Evolutionary conservation across 805 yeast genomes (phyloP), one percentile per base, ranked within the genome.

Genomic region (Candida tallmaniae): DNA sequence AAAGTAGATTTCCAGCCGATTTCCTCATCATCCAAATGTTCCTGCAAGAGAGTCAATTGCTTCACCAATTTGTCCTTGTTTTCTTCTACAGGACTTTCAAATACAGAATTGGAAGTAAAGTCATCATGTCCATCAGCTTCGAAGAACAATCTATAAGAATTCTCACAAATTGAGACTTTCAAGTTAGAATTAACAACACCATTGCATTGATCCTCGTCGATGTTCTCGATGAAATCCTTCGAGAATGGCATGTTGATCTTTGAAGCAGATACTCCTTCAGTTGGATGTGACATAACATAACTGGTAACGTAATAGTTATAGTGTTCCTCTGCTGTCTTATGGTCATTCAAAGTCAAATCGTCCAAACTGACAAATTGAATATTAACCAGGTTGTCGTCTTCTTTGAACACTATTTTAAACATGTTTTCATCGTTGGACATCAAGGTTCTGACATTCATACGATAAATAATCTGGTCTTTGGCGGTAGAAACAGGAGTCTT

Each of bases 291-390:
- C 84, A 93, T 83, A 27, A 89, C 76, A 57, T 83, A 93, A 27
- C 95, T 84, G 0, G 97, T 90, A 32, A 93, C 73, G 54, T 93
- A 93, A 63, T 93, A 90, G 54, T 87, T 89, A 83, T 96, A 93
- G 50, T 76, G 76, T 44, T 86, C 94, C 47, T 84, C 90, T 3
- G 78, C 76, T 15, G 79, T 73, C 44, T 84, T 85, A 39, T 80
- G 80, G 35, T 67, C 70, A 45, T 61, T 65, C 51, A 89, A 71
- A 0, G 97, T 89, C 48, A 89, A 65, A 53, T 90, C 97, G 51
- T 87, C 96, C 28, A 86, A 67, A 7, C 90, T 89, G 36, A 93
- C 79, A 58, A 83, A 87, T 50, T 87, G 90, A 43, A 94, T 79
- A 35, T 74, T 73, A 11, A 83, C 81, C 32, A 67, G 62, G 29